Conservation (phyloP, 2,329 filamentous ascomycete species). For the Lachnellula suecica region DNA sequence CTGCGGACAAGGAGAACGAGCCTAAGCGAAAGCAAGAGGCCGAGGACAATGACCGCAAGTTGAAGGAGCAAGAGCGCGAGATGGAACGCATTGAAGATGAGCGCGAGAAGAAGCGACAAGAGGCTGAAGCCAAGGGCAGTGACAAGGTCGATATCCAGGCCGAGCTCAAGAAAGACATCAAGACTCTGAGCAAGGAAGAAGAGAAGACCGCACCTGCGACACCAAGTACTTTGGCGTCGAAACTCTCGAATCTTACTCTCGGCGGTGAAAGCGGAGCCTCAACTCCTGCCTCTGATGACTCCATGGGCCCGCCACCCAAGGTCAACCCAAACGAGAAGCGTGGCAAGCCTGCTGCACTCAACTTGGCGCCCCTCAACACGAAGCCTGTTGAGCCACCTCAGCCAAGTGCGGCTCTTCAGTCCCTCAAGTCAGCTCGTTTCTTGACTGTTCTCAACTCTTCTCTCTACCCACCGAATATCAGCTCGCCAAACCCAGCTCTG, state of each 20-base stretch:
- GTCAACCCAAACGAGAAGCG: constrained; percentile 60
- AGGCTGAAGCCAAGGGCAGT: constrained; percentile 35
- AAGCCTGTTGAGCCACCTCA: constrained; percentile 88
- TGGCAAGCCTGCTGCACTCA: constrained; percentile 81
- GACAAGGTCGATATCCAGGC: background rate
- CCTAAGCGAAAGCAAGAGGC: constrained; percentile 48
- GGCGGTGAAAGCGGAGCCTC: constrained; percentile 40
- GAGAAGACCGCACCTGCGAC: constrained; percentile 27
- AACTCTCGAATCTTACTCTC: constrained; percentile 53
- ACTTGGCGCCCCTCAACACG: constrained; percentile 77
- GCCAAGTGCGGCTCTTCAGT: constrained; percentile 90
- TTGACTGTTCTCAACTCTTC: constrained; percentile 76
- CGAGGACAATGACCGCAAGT: constrained; percentile 61
- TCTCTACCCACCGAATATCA: constrained; percentile 80
- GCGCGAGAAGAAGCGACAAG: constrained; percentile 57
- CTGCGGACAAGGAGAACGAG: constrained; percentile 40
- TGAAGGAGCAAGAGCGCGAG: constrained; percentile 71
- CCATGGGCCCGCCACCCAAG: constrained; percentile 51
- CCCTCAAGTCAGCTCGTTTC: constrained; percentile 88
- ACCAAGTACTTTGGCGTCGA: constrained; percentile 36
- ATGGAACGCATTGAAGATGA: constrained; percentile 74
- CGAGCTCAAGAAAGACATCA: constrained; percentile 12
- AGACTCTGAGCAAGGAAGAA: constrained; percentile 15
- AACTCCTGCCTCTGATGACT: constrained; percentile 42
- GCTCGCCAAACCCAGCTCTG: constrained; percentile 86